Evolutionary conservation across 345 rosid genomes (phyloP).

Genomic region (Brassica nigra): DNA sequence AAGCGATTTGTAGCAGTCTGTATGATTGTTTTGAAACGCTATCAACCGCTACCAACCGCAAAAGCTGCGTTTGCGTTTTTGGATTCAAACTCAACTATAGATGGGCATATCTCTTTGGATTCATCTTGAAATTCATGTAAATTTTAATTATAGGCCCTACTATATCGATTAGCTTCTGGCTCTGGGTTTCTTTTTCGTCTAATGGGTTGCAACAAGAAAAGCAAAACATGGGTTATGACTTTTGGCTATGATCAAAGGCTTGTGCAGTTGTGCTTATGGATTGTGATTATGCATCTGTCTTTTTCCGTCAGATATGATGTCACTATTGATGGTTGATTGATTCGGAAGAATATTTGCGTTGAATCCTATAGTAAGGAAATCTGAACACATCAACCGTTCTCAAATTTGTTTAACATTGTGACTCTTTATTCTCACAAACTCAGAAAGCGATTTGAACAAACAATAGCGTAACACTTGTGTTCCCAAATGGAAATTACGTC

Average conservation of each 20-base stretch:
- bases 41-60: no score
- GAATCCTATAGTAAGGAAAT: not conserved
- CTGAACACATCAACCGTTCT: not conserved
- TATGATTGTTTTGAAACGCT: no score
- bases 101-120: not conserved
- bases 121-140: not conserved
- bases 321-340: not conserved
- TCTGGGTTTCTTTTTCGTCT: not conserved
- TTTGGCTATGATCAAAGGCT: not conserved
- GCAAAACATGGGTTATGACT: not conserved
- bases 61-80: no score
- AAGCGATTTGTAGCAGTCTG: no score
- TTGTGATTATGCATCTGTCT: not conserved
- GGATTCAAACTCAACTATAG: not conserved
- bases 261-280: not conserved
- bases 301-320: not conserved
- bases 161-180: not conserved
- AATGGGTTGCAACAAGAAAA: not conserved
- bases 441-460: not conserved
- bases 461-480: slow-evolving; percentile 3
- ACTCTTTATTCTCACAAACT: not conserved
- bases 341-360: not conserved
- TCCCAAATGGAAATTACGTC: not conserved
- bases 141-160: not conserved
- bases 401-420: no score